A percentile compares a stretch with the other conserved stretches of the same genome.
Conservation (phyloP, 202 grass and related monocot genomes). For the Setaria viridis region DNA sequence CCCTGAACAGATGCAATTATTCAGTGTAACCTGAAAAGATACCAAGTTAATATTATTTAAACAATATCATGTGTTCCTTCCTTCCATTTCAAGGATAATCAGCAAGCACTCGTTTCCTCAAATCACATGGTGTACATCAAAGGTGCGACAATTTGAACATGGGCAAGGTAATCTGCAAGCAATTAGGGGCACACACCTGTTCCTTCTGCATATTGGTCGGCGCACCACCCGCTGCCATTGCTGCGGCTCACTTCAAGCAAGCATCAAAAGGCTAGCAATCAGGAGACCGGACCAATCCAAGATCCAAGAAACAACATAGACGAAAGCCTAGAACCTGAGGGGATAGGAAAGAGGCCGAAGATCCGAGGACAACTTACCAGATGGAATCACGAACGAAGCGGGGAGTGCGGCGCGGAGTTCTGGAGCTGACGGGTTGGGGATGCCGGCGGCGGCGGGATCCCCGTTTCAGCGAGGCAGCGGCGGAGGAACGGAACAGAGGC, state of each 20-base stretch:
- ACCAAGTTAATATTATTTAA: not conserved
- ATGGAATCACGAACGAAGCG: not conserved
- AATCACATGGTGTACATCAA: not conserved
- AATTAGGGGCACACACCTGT: slow-evolving; percentile 11
- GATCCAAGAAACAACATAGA: not conserved
- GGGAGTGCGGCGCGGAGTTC: not conserved
- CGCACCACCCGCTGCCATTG: slow-evolving; percentile 21
- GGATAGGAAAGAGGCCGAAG: not conserved
- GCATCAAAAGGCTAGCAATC: not conserved
- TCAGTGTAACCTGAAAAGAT: no score
- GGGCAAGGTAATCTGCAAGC: not conserved
- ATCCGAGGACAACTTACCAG: not conserved
- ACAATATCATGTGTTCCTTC: not conserved
- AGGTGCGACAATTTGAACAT: not conserved
- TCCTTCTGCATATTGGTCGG: slow-evolving; percentile 49
- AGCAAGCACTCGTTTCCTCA: not conserved
- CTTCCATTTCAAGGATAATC: not conserved
- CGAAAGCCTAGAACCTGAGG: not conserved
- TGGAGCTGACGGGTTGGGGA: not conserved
- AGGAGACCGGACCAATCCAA: not conserved
- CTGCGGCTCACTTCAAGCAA: slow-evolving; percentile 14
- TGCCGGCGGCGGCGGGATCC: slow-evolving; percentile 13
- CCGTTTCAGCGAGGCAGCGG: not conserved
- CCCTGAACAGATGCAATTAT: no score
- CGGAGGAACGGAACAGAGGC: not conserved